phyloP scores from a whole-genome alignment of 495 filamentous ascomycete species.

The Oleoguttula mirabilis region DNA sequence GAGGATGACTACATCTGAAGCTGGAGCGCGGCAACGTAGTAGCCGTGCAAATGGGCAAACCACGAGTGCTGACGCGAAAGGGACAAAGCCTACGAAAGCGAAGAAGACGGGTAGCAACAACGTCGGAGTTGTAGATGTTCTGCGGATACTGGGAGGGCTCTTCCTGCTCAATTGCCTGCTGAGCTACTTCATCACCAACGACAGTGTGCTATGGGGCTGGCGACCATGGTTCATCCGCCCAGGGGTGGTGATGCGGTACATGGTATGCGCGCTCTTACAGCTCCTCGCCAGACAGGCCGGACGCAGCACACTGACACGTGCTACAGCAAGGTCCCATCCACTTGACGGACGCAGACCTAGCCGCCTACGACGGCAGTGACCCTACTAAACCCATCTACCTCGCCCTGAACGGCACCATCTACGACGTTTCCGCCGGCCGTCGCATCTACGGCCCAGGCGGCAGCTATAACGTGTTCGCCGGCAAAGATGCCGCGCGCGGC shows the following conservation, averaged over 20 bases:
- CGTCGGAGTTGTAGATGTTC: slow-evolving; percentile 56
- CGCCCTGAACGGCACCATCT: slow-evolving; percentile 86
- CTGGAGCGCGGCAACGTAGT: too few species aligned
- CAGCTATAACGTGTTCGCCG: slow-evolving; percentile 76
- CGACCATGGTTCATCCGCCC: slow-evolving; percentile 56
- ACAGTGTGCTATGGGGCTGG: slow-evolving; percentile 55
- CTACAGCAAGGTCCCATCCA: slow-evolving; percentile 30
- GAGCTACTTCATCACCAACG: slow-evolving; percentile 68
- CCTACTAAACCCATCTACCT: slow-evolving; percentile 70
- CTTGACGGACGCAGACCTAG: slow-evolving; percentile 63
- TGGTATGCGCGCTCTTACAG: slow-evolving; percentile 18
- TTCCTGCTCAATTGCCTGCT: slow-evolving; percentile 55
- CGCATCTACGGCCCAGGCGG: slow-evolving; percentile 82
- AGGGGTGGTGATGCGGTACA: slow-evolving; percentile 21
- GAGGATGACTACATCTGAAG: too few species aligned
- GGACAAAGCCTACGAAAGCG: too few species aligned
- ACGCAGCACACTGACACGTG: background rate
- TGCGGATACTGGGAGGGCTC: slow-evolving; percentile 60
- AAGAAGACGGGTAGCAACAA: too few species aligned
- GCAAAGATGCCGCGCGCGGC: slow-evolving; percentile 72
- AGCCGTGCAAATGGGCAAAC: too few species aligned
- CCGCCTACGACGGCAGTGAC: slow-evolving; percentile 67
- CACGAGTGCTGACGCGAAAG: too few species aligned
- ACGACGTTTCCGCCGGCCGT: slow-evolving; percentile 71
- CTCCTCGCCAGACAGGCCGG: slow-evolving; percentile 3